Evolutionary conservation across 2,329 filamentous ascomycete genomes (phyloP).

Genomic region (Venturia carpophila): DNA sequence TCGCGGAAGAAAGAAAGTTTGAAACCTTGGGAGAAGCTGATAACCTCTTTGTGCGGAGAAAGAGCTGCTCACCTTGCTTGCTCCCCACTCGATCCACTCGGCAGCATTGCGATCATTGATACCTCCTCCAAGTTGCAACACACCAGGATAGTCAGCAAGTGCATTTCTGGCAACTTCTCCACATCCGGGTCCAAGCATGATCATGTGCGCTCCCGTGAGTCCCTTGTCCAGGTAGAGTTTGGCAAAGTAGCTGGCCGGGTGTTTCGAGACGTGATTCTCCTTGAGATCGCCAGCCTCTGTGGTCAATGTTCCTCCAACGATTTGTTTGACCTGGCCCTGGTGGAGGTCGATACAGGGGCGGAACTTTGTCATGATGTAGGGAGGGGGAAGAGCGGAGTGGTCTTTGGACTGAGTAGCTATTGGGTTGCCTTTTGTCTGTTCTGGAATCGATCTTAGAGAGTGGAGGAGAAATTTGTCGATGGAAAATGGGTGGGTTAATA

Average conservation of each 20-base stretch:
- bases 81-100: conserved; percentile 80
- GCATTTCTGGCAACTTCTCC: conserved; percentile 71
- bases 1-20: too few relatives aligned
- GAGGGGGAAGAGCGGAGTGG: not conserved
- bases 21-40: not conserved
- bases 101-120: conserved; percentile 78
- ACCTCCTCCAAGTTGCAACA: conserved; percentile 87
- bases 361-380: conserved; percentile 73
- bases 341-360: conserved; percentile 96
- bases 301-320: conserved; percentile 81
- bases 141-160: conserved; percentile 66
- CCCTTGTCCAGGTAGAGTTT: conserved; percentile 67
- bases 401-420: not conserved
- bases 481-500: too few relatives aligned
- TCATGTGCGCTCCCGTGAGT: conserved; percentile 79
- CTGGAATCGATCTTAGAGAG: not conserved
- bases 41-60: conserved; percentile 6
- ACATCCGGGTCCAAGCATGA: conserved; percentile 91
- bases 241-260: conserved; percentile 75
- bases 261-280: conserved; percentile 86
- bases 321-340: conserved; percentile 96
- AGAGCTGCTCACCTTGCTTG: conserved; percentile 67
- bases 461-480: not conserved
- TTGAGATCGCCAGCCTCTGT: conserved; percentile 46
- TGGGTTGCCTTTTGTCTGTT: not conserved